Conservation (phyloP, 2,329 filamentous ascomycete genomes). For the Diatrype stigma region DNA sequence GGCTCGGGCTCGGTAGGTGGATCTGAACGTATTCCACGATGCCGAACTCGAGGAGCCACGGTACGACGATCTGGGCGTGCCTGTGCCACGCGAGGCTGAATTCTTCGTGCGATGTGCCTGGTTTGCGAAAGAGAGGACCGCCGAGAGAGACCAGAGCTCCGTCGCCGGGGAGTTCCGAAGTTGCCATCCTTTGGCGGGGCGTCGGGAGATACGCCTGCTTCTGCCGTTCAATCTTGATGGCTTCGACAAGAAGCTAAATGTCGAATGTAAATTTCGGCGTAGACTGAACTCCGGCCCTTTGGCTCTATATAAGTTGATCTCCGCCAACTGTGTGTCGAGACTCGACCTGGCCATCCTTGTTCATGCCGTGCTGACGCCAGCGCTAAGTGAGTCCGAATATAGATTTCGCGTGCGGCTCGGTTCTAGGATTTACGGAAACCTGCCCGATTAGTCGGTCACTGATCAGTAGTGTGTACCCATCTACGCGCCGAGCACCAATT, state of each 20-base stretch:
- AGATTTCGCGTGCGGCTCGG: neutral
- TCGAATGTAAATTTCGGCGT: too few species aligned
- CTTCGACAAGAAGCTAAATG: too few species aligned
- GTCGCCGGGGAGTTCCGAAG: neutral
- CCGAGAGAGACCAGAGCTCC: conserved; percentile 5
- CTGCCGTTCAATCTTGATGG: neutral
- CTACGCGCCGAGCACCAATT: too few species aligned
- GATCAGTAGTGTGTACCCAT: too few species aligned
- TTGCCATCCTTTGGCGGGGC: neutral
- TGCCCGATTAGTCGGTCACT: too few species aligned
- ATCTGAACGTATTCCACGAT: conserved; percentile 15
- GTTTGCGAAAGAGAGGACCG: conserved; percentile 10
- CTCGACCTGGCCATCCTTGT: too few species aligned
- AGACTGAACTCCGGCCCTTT: too few species aligned
- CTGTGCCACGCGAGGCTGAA: conserved; percentile 13
- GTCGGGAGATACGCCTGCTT: neutral
- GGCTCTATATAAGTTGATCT: too few species aligned
- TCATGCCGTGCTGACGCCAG: neutral
- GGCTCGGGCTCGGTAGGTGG: conserved; percentile 8
- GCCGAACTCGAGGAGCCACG: conserved; percentile 12
- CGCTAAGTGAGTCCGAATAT: neutral
- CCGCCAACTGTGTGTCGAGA: too few species aligned
- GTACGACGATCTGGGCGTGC: conserved; percentile 8
- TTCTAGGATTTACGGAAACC: neutral
- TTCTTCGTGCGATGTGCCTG: conserved; percentile 9